Conservation (phyloP, 148 eudicot species). For the Chenopodium berlandieri region DNA sequence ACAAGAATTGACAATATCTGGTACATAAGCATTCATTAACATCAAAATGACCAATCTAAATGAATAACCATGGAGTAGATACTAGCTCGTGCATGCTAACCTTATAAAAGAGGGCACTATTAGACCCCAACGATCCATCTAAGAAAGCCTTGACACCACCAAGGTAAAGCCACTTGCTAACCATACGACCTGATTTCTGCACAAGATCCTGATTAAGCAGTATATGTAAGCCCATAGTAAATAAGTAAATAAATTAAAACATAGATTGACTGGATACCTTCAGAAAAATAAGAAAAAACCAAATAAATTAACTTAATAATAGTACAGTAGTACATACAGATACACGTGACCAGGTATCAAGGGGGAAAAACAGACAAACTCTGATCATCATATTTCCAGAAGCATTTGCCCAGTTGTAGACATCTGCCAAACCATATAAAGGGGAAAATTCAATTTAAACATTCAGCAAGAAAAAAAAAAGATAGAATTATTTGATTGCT, state of each 20-base stretch:
- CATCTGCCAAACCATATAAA: constrained; percentile 54
- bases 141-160: constrained; percentile 92
- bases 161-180: constrained; percentile 80
- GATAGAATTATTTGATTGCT: background rate
- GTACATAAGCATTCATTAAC: background rate
- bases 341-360: constrained; percentile 80
- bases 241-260: background rate
- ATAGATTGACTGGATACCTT: background rate
- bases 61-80: background rate
- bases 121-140: constrained; percentile 97
- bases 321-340: constrained; percentile 41
- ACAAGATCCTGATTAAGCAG: constrained; percentile 53
- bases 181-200: constrained; percentile 48
- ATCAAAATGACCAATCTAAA: background rate
- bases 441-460: background rate
- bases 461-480: background rate
- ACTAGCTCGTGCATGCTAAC: constrained; percentile 38
- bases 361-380: constrained; percentile 86
- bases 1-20: background rate
- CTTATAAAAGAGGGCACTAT: constrained; percentile 90
- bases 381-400: constrained; percentile 76
- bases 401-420: constrained; percentile 76
- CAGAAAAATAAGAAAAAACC: background rate
- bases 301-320: background rate
- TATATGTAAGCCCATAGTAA: constrained; percentile 7